phyloP scores from a whole-genome alignment of 1,139 yeast species.

The Magnusiomyces suaveolens region DNA sequence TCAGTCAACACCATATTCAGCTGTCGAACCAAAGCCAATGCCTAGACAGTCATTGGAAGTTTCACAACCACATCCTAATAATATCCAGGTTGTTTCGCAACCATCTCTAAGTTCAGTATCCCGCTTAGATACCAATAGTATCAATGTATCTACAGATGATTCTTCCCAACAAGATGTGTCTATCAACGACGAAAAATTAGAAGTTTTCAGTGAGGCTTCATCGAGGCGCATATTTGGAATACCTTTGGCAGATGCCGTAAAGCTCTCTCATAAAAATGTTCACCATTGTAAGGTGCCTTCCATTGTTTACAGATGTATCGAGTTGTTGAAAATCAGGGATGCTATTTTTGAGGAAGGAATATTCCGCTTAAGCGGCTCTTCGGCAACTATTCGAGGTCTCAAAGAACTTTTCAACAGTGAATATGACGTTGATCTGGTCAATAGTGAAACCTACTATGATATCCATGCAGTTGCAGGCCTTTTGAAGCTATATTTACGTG shows the following conservation, averaged over 20 bases:
- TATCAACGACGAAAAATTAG: background rate
- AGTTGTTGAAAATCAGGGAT: conserved; percentile 52
- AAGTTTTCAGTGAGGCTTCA: background rate
- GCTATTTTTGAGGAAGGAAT: conserved; percentile 85
- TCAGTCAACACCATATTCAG: conserved; percentile 15
- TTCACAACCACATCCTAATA: no score
- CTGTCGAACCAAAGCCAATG: conserved; percentile 12
- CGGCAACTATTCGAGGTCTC: conserved; percentile 61
- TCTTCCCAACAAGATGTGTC: conserved; percentile 3
- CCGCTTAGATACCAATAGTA: background rate
- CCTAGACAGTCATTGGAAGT: background rate
- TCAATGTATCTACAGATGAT: conserved; percentile 4
- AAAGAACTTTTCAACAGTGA: conserved; percentile 52
- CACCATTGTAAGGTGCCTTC: conserved; percentile 50
- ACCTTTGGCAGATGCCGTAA: conserved; percentile 45
- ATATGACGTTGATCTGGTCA: conserved; percentile 58
- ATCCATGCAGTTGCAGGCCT: conserved; percentile 74
- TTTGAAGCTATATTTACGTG: conserved; percentile 63
- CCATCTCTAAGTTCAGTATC: background rate
- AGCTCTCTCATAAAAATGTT: conserved; percentile 38
- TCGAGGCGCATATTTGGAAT: conserved; percentile 49
- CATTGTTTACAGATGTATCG: conserved; percentile 66
- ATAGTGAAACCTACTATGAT: conserved; percentile 38
- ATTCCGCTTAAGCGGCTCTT: conserved; percentile 84
- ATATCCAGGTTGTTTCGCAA: no score